Percentiles rank a stretch among this genome's conserved stretches.
Evolutionary conservation across 371 early-diverging fungal species (phyloP).

Genomic region (Mucor indicus): DNA sequence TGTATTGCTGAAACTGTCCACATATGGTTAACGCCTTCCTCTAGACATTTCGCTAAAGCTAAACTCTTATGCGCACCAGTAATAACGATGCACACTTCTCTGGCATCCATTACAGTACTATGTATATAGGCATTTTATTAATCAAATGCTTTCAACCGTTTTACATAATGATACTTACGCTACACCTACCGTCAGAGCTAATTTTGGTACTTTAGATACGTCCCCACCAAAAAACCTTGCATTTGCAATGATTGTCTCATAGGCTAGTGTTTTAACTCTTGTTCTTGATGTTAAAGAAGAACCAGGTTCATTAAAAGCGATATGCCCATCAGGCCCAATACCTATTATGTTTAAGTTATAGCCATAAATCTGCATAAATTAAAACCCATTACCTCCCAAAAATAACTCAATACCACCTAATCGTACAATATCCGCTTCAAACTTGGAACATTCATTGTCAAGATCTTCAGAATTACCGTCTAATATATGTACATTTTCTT

Average conservation of each 20-base stretch:
- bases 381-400: conserved; percentile 35
- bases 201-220: conserved; percentile 83
- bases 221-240: conserved; percentile 88
- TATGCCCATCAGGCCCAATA: conserved; percentile 71
- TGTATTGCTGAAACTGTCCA: conserved; percentile 91
- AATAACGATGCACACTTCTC: conserved; percentile 83
- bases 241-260: conserved; percentile 88
- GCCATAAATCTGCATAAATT: neutral
- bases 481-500: conserved; percentile 60
- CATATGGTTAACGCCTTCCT: conserved; percentile 88
- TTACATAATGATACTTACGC: conserved; percentile 46
- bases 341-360: neutral
- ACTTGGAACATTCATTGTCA: conserved; percentile 58
- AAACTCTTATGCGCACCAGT: conserved; percentile 79
- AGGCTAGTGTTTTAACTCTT: conserved; percentile 86
- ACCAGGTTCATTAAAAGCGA: conserved; percentile 93
- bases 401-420: conserved; percentile 64
- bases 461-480: conserved; percentile 65
- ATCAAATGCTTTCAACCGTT: neutral
- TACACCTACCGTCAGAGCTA: conserved; percentile 89
- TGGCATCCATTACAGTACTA: conserved; percentile 84
- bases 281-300: conserved; percentile 84
- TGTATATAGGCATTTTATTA: neutral
- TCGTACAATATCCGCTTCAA: conserved; percentile 56
- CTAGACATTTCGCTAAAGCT: conserved; percentile 84